Percentiles rank a stretch among this genome's conserved stretches.
These are phyloP conservation scores for Pleurotus ostreatus DNA, from an alignment of 768 basidiomycete species.

Conservation along the genomic window DNA sequence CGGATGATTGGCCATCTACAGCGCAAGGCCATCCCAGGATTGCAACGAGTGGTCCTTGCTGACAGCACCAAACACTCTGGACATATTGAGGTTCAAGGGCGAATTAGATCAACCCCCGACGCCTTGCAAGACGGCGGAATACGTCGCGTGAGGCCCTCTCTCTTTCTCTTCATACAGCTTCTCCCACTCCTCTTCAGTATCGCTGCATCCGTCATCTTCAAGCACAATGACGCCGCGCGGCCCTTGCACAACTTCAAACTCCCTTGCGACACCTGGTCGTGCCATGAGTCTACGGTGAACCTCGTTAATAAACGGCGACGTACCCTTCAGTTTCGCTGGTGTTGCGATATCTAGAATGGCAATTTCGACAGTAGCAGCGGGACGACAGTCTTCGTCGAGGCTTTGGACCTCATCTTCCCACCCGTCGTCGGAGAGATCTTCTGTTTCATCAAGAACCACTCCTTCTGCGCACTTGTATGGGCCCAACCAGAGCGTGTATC, in stretches of 20 bases:
- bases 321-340: constrained; percentile 29
- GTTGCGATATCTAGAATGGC: constrained; percentile 27
- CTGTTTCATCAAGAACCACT: too few relatives aligned
- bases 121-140: not conserved
- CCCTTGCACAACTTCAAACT: constrained; percentile 19
- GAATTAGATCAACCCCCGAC: not conserved
- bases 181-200: constrained; percentile 21
- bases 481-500: too few relatives aligned
- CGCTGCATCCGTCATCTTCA: constrained; percentile 16
- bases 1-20: too few relatives aligned
- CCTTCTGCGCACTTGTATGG: too few relatives aligned
- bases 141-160: not conserved
- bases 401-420: not conserved
- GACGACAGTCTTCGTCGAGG: constrained; percentile 13
- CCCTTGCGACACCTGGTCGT: constrained; percentile 21
- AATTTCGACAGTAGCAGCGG: constrained; percentile 12
- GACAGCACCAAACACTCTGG: too few relatives aligned
- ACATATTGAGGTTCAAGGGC: too few relatives aligned
- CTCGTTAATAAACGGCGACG: not conserved
- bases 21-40: too few relatives aligned
- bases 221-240: constrained; percentile 16
- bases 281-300: not conserved
- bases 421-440: too few relatives aligned
- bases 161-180: constrained; percentile 20
- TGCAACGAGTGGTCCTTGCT: too few relatives aligned